Evolutionary conservation across 1,139 yeast genomes (phyloP).

Genomic region (Debaryomyces sp.): DNA sequence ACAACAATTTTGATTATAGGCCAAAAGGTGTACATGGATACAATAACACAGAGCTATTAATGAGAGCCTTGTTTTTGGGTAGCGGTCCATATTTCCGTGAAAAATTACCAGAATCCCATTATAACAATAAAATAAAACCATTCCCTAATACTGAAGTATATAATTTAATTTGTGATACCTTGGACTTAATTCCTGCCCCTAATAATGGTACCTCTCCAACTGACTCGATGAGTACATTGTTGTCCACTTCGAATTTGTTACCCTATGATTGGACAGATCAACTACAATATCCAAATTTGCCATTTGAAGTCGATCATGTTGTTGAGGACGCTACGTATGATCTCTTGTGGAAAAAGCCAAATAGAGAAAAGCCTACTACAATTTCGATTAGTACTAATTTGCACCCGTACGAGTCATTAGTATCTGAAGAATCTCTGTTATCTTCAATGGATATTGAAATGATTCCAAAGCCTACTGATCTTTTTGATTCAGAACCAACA

Average conservation of each 20-base stretch:
- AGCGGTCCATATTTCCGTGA: constrained; percentile 73
- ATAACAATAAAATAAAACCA: constrained; percentile 51
- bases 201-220: constrained; percentile 56
- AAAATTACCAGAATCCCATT: constrained; percentile 21
- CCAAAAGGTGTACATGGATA: constrained; percentile 88
- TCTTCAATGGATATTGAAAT: constrained; percentile 22
- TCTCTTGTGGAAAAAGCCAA: constrained; percentile 34
- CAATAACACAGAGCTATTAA: constrained; percentile 70
- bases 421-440: constrained; percentile 27
- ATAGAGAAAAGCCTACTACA: constrained; percentile 16
- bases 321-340: constrained; percentile 59
- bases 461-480: constrained; percentile 42
- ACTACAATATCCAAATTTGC: constrained; percentile 58
- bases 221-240: constrained; percentile 16
- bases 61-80: constrained; percentile 83
- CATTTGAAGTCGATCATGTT: constrained; percentile 49
- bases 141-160: constrained; percentile 76
- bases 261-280: constrained; percentile 59
- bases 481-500: constrained; percentile 12
- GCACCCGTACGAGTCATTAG: constrained; percentile 30
- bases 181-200: constrained; percentile 56
- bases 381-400: constrained; percentile 22
- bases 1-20: constrained; percentile 49
- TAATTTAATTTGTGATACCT: constrained; percentile 70
- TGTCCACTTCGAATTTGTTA: constrained; percentile 34